Base-by-base conservation (phyloP, 352 stramenopile species). In the Pythium coloratum region DNA sequence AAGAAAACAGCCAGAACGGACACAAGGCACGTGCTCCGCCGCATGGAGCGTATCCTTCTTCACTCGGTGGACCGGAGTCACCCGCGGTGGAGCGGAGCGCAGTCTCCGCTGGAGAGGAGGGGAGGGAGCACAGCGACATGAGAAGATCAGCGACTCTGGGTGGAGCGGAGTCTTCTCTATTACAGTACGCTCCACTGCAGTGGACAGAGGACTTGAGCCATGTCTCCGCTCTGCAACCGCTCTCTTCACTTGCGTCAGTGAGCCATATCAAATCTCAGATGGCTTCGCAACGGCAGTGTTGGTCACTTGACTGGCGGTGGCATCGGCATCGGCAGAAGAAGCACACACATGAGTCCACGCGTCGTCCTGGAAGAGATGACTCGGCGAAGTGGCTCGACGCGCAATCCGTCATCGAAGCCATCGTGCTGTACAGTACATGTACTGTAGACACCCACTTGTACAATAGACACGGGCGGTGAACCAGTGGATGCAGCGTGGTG, bases 1-100 rank as follows among this genome's bases (percentile, higher is more conserved):
- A 46, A 60, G 38, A 33, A 64, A 62, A 59, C 20, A 69, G 62
- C 62, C 64, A 65, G 47, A 61, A 70, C 36, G 24, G 64, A 70
- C 64, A 65, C 28, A 7, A 59, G 13, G 44, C 62, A 59, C 38
- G 60, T 66, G 60, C 51, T 53, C 46, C 20, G 46, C 49, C 26
- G 28, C 4, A 24, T 55, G 28, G 26, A 55, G 28, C 49, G 28
- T 2, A 55, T 34, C 49, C 13, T 33, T 8, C 24, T 54, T 18
- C 20, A 33, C 44, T 30, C 16, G 1, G 6, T 28, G 42, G 16
- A 40, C 28, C 28, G 51, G 30, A 24, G 30, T 40, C 50, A 24
- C 36, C 16, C 8, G 12, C 8, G 36, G 16, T 6, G 38, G 38
- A 44, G 38, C 4, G 38, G 38, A 44, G 38, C 10, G 13, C 10